Evolutionary conservation across 1,284 basidiomycete genomes (phyloP).

Genomic region (Cerrena zonata): DNA sequence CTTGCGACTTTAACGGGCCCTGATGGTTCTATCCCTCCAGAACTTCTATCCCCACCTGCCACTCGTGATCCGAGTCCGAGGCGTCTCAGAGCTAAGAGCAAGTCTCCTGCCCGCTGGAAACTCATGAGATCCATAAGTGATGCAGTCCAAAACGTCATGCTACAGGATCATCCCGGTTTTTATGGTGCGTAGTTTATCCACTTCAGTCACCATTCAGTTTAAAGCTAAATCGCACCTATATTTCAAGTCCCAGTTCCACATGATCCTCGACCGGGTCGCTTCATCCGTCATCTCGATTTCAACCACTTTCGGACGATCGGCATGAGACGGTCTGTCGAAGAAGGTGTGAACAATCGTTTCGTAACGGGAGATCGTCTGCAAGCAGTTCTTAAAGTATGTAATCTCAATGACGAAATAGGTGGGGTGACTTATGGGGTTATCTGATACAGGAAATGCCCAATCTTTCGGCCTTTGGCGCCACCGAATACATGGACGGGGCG

Average conservation of each 20-base stretch:
- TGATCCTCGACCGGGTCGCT: constrained; percentile 70
- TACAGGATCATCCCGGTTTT: constrained; percentile 55
- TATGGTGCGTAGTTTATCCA: constrained; percentile 46
- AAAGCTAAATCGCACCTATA: constrained; percentile 7
- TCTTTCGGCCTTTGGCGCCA: constrained; percentile 79
- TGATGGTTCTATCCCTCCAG: constrained; percentile 63
- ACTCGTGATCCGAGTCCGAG: constrained; percentile 76
- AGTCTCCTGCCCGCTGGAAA: constrained; percentile 76
- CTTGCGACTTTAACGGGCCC: constrained; percentile 53
- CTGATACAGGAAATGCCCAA: constrained; percentile 85
- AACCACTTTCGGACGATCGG: constrained; percentile 93
- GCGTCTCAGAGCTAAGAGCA: constrained; percentile 65
- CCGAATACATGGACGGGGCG: constrained; percentile 93
- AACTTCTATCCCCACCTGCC: constrained; percentile 67
- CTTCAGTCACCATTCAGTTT: neutral
- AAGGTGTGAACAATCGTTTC: constrained; percentile 84
- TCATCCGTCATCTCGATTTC: constrained; percentile 79
- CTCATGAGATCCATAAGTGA: constrained; percentile 69
- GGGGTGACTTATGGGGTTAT: neutral
- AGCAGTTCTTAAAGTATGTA: constrained; percentile 70
- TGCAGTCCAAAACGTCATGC: constrained; percentile 64
- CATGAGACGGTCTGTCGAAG: constrained; percentile 85
- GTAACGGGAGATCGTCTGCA: constrained; percentile 86
- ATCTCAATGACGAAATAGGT: no score
- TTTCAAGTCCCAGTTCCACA: constrained; percentile 61